phyloP scores from a whole-genome alignment of 306 rosid genomes.

The Trifolium dubium region DNA sequence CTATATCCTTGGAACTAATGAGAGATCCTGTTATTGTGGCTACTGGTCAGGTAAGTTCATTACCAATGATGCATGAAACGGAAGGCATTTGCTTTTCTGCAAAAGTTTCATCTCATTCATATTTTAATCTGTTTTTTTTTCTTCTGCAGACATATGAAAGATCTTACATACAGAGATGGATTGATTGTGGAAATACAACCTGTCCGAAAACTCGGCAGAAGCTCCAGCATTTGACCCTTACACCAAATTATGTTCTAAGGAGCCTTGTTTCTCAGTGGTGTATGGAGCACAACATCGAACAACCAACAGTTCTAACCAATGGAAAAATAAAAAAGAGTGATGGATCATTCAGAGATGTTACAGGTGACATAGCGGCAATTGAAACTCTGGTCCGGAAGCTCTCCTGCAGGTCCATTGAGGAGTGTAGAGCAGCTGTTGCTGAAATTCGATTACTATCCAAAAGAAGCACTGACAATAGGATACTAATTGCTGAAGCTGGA shows the following conservation, averaged over 20 bases:
- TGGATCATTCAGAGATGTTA: constrained; percentile 86
- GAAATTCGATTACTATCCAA: constrained; percentile 90
- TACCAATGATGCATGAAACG: constrained; percentile 7
- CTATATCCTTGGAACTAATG: constrained; percentile 95
- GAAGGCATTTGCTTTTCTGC: constrained; percentile 9
- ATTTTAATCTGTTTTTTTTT: constrained; percentile 1
- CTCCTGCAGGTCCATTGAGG: constrained; percentile 70
- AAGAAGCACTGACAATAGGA: constrained; percentile 93
- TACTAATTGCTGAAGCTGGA: constrained; percentile 92
- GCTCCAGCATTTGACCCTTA: constrained; percentile 80
- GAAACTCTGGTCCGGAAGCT: constrained; percentile 73
- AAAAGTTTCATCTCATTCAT: constrained; percentile 17
- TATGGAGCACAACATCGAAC: constrained; percentile 72
- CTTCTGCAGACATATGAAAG: constrained; percentile 87
- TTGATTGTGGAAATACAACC: constrained; percentile 84
- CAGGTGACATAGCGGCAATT: constrained; percentile 81
- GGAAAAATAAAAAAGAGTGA: constrained; percentile 87
- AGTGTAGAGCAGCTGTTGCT: constrained; percentile 71
- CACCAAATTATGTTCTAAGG: constrained; percentile 90
- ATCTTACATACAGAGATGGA: constrained; percentile 95
- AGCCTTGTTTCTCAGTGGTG: constrained; percentile 95
- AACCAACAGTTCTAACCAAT: constrained; percentile 80
- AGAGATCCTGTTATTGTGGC: constrained; percentile 98
- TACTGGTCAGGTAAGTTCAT: constrained; percentile 86
- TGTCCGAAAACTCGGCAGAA: constrained; percentile 99